Evolutionary conservation across 306 rosid species (phyloP).

Genomic region (Acacia crassicarpa): DNA sequence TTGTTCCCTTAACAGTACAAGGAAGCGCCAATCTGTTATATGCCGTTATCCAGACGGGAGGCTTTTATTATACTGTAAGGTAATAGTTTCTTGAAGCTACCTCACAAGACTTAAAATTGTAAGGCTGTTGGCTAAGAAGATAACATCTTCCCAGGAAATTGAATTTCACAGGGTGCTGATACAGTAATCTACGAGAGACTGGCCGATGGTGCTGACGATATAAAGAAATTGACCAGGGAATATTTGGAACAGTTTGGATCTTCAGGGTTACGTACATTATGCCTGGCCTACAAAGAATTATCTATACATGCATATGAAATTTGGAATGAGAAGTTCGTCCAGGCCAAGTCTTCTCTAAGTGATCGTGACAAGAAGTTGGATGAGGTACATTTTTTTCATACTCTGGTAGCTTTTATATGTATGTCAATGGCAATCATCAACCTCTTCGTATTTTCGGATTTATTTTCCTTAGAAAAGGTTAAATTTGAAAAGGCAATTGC

Average conservation of each 20-base stretch:
- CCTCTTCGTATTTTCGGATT: conserved; percentile 20
- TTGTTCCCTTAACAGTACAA: conserved; percentile 57
- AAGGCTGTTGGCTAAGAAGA: conserved; percentile 31
- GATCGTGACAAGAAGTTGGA: conserved; percentile 98
- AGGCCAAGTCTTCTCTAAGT: conserved; percentile 86
- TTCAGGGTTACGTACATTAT: conserved; percentile 86
- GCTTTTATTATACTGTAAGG: conserved; percentile 95
- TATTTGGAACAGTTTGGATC: conserved; percentile 86
- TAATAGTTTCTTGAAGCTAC: conserved; percentile 46
- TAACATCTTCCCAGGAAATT: conserved; percentile 40
- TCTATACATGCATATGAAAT: conserved; percentile 73
- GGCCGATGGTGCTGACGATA: conserved; percentile 50
- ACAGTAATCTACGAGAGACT: conserved; percentile 85
- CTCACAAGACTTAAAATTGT: conserved; percentile 6
- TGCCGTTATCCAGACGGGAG: conserved; percentile 96
- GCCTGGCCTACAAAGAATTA: conserved; percentile 91
- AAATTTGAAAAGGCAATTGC: conserved; percentile 8
- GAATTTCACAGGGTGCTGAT: conserved; percentile 87
- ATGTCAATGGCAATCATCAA: conserved; percentile 20
- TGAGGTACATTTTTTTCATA: conserved; percentile 57
- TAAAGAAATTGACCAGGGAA: conserved; percentile 72
- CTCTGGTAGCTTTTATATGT: conserved; percentile 8
- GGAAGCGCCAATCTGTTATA: conserved; percentile 98
- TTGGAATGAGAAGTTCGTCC: conserved; percentile 93
- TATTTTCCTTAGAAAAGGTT: conserved; percentile 2